A percentile compares a stretch with the other conserved stretches of the same genome.
Conservation (phyloP, 768 basidiomycete genomes). For the Candolleomyces eurysporus region DNA sequence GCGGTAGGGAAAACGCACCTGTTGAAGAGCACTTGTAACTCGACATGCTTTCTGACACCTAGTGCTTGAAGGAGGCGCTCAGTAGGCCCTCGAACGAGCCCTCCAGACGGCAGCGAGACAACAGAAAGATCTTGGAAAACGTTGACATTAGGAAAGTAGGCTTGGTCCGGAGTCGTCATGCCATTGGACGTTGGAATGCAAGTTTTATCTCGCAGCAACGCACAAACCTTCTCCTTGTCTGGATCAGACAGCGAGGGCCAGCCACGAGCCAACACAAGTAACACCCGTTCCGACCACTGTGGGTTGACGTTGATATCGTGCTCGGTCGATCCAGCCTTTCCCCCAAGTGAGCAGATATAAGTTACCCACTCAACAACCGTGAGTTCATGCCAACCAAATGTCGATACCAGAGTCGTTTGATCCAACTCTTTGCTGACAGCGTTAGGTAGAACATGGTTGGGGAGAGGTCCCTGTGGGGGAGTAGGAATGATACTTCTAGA, state of each 20-base stretch:
- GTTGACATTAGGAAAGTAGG: constrained; percentile 84
- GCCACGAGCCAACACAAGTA: constrained; percentile 60
- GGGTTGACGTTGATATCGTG: constrained; percentile 66
- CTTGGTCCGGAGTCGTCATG: constrained; percentile 64
- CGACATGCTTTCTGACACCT: constrained; percentile 89
- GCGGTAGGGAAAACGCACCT: constrained; percentile 41
- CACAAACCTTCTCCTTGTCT: constrained; percentile 47
- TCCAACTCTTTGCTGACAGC: constrained; percentile 60
- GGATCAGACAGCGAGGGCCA: constrained; percentile 64
- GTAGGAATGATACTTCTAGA: constrained; percentile 51
- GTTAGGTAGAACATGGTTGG: constrained; percentile 67
- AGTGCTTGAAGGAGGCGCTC: constrained; percentile 71
- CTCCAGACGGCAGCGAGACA: constrained; percentile 66
- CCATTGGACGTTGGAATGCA: constrained; percentile 78
- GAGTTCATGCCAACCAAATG: constrained; percentile 82
- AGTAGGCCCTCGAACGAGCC: constrained; percentile 60
- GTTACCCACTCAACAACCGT: constrained; percentile 72
- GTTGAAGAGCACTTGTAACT: constrained; percentile 90
- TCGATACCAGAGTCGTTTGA: constrained; percentile 41
- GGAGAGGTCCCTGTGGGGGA: constrained; percentile 64
- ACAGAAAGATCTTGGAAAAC: constrained; percentile 89
- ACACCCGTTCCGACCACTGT: constrained; percentile 78
- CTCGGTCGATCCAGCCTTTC: constrained; percentile 41
- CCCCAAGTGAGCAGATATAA: constrained; percentile 50
- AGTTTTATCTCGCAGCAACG: constrained; percentile 44